Conservation (phyloP, 495 filamentous ascomycete species). For the Parmelia sp. region DNA sequence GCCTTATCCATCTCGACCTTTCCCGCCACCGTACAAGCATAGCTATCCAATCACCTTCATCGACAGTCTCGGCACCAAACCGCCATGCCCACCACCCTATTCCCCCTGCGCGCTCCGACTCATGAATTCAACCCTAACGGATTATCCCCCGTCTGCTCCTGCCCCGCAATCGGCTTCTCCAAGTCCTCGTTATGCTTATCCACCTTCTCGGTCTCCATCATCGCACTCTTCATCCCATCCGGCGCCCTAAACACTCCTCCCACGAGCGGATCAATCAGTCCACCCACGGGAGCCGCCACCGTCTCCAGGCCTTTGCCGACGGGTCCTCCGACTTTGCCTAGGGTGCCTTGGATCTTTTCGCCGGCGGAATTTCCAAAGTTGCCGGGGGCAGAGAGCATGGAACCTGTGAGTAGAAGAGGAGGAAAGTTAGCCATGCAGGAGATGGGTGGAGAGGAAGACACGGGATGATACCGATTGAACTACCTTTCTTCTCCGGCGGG, state of each 20-base stretch:
- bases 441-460: neutral
- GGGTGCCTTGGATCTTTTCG: constrained; percentile 22
- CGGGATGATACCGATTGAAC: neutral
- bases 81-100: neutral
- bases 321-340: constrained; percentile 26
- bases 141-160: constrained; percentile 27
- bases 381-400: constrained; percentile 11
- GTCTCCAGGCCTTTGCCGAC: constrained; percentile 28
- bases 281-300: constrained; percentile 23
- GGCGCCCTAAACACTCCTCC: constrained; percentile 25
- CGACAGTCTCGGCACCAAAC: neutral
- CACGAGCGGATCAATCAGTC: constrained; percentile 25
- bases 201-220: constrained; percentile 15
- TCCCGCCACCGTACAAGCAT: neutral
- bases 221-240: constrained; percentile 15
- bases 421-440: neutral
- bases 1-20: too few species aligned
- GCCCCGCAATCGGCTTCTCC: constrained; percentile 21
- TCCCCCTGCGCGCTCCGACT: constrained; percentile 12
- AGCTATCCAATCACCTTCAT: neutral
- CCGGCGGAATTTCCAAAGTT: constrained; percentile 24
- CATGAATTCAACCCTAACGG: constrained; percentile 29
- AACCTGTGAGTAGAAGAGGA: neutral
- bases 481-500: neutral
- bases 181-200: constrained; percentile 17